Conservation (phyloP, 179 eudicot genomes). For the Silene noctiflora region DNA sequence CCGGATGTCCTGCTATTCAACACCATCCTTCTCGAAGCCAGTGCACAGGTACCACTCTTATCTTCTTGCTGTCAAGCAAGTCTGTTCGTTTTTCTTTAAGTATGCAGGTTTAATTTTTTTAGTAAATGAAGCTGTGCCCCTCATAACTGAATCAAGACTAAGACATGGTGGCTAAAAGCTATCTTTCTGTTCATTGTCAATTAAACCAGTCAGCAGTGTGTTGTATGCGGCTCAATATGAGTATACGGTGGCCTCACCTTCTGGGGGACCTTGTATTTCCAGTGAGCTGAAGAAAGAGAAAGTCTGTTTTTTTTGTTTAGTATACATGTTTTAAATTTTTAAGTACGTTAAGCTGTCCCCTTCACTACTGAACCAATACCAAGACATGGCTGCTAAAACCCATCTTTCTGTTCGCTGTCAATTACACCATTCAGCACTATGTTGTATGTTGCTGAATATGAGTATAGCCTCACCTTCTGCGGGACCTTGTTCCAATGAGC, state of each 20-base stretch:
- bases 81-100: neutral
- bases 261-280: no score
- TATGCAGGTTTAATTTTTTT: neutral
- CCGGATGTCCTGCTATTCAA: slow-evolving; percentile 68
- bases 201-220: neutral
- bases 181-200: neutral
- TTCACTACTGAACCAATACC: neutral
- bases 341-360: no score
- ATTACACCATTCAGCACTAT: neutral
- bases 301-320: no score
- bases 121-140: neutral
- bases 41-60: slow-evolving; percentile 41
- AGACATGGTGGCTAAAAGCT: slow-evolving; percentile 2
- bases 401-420: neutral
- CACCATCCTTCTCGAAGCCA: slow-evolving; percentile 57
- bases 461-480: neutral
- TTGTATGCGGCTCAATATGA: neutral
- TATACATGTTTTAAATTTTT: no score
- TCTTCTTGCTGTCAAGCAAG: neutral
- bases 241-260: neutral
- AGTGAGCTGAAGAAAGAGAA: no score
- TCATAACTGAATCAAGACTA: neutral
- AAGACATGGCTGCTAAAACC: slow-evolving; percentile 2
- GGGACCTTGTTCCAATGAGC: neutral
- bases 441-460: no score